phyloP scores from a whole-genome alignment of 2,329 filamentous ascomycete species.

The Lomentospora prolificans region DNA sequence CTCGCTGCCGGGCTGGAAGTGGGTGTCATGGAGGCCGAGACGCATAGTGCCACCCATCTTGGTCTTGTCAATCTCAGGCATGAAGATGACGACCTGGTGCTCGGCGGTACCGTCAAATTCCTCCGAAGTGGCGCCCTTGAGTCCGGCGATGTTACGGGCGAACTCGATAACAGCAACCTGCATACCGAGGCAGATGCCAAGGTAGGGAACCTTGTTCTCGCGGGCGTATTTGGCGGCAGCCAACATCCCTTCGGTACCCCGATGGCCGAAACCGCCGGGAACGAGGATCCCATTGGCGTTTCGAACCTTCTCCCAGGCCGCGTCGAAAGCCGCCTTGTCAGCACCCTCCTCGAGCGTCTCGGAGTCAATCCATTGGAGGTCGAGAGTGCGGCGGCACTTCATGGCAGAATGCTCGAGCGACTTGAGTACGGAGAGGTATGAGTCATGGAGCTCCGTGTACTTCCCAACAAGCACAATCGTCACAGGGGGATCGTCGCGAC shows the following conservation, averaged over 20 bases:
- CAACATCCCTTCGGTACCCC: slow-evolving; percentile 88
- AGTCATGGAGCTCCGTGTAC: slow-evolving; percentile 76
- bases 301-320: slow-evolving; percentile 73
- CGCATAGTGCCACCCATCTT: slow-evolving; percentile 82
- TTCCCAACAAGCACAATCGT: slow-evolving; percentile 86
- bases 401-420: slow-evolving; percentile 86
- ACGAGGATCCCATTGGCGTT: slow-evolving; percentile 56
- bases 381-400: slow-evolving; percentile 69
- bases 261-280: slow-evolving; percentile 68
- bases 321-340: slow-evolving; percentile 58
- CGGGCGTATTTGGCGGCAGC: slow-evolving; percentile 78
- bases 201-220: slow-evolving; percentile 67
- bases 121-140: slow-evolving; percentile 45
- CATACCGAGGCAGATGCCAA: slow-evolving; percentile 88
- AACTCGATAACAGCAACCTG: slow-evolving; percentile 88
- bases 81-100: slow-evolving; percentile 72
- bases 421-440: slow-evolving; percentile 77
- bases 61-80: slow-evolving; percentile 77
- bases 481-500: slow-evolving; percentile 58
- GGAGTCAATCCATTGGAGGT: slow-evolving; percentile 77
- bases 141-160: slow-evolving; percentile 63
- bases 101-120: slow-evolving; percentile 47
- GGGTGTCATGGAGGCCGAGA: slow-evolving; percentile 62
- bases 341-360: slow-evolving; percentile 67
- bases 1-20: slow-evolving; percentile 66